Percentiles rank a stretch among this genome's conserved stretches.
Conservation (phyloP, 495 filamentous ascomycete species). For the Massariosphaeria phaeospora region DNA sequence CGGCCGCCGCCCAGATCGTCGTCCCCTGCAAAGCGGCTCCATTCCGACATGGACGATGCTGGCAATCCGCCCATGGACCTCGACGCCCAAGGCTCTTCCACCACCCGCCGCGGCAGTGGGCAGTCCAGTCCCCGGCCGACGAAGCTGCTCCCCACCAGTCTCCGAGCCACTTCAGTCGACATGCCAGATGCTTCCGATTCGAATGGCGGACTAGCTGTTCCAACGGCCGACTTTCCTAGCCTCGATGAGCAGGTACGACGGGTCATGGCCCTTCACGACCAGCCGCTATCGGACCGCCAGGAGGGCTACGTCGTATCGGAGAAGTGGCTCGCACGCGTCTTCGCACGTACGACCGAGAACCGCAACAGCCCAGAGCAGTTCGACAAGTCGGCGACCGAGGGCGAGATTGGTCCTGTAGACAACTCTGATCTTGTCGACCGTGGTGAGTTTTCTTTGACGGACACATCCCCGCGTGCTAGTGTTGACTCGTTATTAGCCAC, state of each 20-base stretch:
- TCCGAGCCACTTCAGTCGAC: conserved; percentile 28
- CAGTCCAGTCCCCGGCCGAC: conserved; percentile 17
- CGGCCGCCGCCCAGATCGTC: conserved; percentile 42
- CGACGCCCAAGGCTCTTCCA: conserved; percentile 35
- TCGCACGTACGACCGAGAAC: conserved; percentile 58
- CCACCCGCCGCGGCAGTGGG: conserved; percentile 9
- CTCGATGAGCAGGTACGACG: conserved; percentile 71
- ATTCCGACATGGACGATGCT: conserved; percentile 47
- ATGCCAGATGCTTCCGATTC: conserved; percentile 30
- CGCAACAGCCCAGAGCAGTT: conserved; percentile 46
- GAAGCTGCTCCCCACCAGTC: conserved; percentile 12
- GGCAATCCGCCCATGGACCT: conserved; percentile 36
- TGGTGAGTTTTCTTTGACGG: conserved; percentile 12
- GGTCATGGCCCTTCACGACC: conserved; percentile 54
- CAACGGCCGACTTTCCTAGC: conserved; percentile 18
- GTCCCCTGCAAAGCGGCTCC: conserved; percentile 53
- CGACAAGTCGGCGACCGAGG: conserved; percentile 57
- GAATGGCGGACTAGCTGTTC: conserved; percentile 28
- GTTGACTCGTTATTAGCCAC: conserved; percentile 11
- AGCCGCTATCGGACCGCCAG: conserved; percentile 59
- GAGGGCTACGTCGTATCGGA: conserved; percentile 73
- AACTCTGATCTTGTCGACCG: conserved; percentile 56
- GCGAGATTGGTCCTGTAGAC: conserved; percentile 75
- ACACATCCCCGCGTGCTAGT: background rate
- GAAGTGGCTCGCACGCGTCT: conserved; percentile 71